Percentiles rank a stretch among this genome's conserved stretches.
Conservation (phyloP, 2,329 filamentous ascomycete species). For the Ascomycota sp. region DNA sequence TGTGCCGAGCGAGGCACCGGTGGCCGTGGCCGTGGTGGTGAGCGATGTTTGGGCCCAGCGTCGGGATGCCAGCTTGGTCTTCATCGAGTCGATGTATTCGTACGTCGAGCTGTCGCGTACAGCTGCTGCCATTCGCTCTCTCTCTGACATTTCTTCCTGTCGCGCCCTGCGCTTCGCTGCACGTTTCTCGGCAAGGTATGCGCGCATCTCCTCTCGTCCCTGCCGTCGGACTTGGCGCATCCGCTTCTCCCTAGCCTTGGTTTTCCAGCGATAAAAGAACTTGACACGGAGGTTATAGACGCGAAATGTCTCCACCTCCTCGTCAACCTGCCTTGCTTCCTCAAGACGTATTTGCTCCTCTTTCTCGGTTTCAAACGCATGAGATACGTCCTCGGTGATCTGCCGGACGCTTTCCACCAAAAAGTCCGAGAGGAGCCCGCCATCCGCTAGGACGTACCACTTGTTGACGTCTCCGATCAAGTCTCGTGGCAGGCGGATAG, state of each 20-base stretch:
- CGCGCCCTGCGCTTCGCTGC: constrained; percentile 12
- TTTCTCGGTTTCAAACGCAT: constrained; percentile 18
- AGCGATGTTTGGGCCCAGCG: too few species aligned
- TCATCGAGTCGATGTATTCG: too few species aligned
- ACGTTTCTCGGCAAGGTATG: constrained; percentile 21
- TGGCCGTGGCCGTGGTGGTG: too few species aligned
- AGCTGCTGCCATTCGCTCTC: constrained; percentile 1
- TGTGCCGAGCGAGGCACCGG: too few species aligned
- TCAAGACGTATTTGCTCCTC: constrained; percentile 21
- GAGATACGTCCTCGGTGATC: constrained; percentile 21
- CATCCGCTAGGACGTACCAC: constrained; percentile 34
- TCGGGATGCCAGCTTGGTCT: too few species aligned
- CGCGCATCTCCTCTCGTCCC: constrained; percentile 28
- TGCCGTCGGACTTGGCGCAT: constrained; percentile 28
- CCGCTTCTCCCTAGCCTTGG: constrained; percentile 24
- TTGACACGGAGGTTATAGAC: constrained; percentile 28
- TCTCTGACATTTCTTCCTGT: constrained; percentile 8
- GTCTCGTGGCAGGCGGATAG: constrained; percentile 13
- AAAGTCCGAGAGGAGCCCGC: constrained; percentile 31
- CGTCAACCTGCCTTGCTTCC: constrained; percentile 25
- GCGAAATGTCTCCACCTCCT: constrained; percentile 26
- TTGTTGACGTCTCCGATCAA: constrained; percentile 26
- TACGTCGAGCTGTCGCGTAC: too few species aligned
- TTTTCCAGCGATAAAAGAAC: constrained; percentile 36
- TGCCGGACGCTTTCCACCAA: constrained; percentile 23